These are phyloP conservation scores for Cutaneotrichosporon spelunceum DNA, from an alignment of 1,284 basidiomycete species.

Conservation along the genomic window DNA sequence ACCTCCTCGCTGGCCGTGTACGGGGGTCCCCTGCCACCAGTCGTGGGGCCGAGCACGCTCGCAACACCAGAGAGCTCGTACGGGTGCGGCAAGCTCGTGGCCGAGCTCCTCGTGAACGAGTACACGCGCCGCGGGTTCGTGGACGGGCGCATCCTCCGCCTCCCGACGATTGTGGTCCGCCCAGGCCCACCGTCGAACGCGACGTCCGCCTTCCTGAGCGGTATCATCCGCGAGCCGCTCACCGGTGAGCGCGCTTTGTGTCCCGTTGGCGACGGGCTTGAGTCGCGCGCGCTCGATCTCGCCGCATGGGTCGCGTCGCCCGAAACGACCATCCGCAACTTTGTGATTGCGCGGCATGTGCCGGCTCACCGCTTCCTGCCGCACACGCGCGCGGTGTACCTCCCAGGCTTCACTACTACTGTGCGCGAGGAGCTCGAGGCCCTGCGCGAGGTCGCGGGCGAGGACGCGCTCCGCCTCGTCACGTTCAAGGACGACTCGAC, in stretches of 20 bases:
- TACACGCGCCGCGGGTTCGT: slow-evolving; percentile 61
- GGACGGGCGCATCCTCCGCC: slow-evolving; percentile 61
- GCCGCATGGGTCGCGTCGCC: slow-evolving; percentile 60
- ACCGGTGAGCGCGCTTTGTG: slow-evolving; percentile 58
- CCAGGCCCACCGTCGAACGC: slow-evolving; percentile 59
- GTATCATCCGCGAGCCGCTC: slow-evolving; percentile 63
- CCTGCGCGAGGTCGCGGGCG: slow-evolving; percentile 42
- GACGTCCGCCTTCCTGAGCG: slow-evolving; percentile 61
- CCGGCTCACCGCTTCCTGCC: slow-evolving; percentile 54
- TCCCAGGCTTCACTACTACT: slow-evolving; percentile 50
- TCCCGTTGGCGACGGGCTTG: slow-evolving; percentile 55
- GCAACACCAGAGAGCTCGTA: slow-evolving; percentile 61
- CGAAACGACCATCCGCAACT: slow-evolving; percentile 59
- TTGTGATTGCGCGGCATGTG: slow-evolving; percentile 58
- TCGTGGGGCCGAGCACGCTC: slow-evolving; percentile 57
- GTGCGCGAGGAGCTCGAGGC: slow-evolving; percentile 49
- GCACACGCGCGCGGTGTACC: slow-evolving; percentile 55
- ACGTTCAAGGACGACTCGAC: slow-evolving; percentile 50
- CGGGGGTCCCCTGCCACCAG: slow-evolving; percentile 60
- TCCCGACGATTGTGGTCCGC: slow-evolving; percentile 63
- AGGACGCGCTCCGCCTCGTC: slow-evolving; percentile 46
- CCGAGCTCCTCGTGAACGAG: slow-evolving; percentile 63
- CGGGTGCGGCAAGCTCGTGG: slow-evolving; percentile 60
- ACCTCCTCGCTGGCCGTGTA: slow-evolving; percentile 65
- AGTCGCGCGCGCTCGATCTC: slow-evolving; percentile 51